Evolutionary conservation across 768 basidiomycete species (phyloP).

Genomic region (Baorangia bicolor): DNA sequence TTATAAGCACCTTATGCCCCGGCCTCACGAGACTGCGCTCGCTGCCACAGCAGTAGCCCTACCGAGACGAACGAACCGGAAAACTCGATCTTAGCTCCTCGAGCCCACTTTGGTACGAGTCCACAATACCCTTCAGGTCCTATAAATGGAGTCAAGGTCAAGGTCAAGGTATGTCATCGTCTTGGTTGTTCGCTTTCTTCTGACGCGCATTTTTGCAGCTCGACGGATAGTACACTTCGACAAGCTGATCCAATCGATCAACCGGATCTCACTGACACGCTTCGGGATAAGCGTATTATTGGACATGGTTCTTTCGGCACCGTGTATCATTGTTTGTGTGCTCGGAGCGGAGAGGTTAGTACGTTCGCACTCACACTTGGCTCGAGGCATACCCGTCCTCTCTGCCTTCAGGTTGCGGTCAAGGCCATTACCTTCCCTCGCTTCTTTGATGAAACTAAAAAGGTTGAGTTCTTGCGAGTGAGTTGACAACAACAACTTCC

Average conservation of each 20-base stretch:
- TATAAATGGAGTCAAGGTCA: neutral
- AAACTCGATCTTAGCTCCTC: neutral
- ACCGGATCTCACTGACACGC: slow-evolving; percentile 1
- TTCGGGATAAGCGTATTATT: neutral
- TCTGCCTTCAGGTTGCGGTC: neutral
- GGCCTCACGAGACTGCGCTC: no score
- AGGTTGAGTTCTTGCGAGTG: neutral
- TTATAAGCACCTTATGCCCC: no score
- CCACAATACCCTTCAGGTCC: neutral
- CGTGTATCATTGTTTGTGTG: neutral
- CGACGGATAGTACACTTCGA: neutral
- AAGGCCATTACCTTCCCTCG: neutral
- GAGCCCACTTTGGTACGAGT: neutral
- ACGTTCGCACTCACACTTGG: neutral
- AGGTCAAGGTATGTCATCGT: neutral
- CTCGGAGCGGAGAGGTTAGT: neutral
- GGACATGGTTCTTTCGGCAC: neutral
- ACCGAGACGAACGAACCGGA: neutral
- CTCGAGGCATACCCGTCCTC: neutral
- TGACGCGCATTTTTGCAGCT: neutral
- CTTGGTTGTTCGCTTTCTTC: neutral
- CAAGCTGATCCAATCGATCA: neutral
- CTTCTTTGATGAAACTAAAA: neutral
- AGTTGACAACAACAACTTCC: neutral
- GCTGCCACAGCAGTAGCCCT: no score